Percentiles rank a stretch among this genome's conserved stretches.
phyloP scores from a whole-genome alignment of 768 basidiomycete species.

The Dioszegia crocea region DNA sequence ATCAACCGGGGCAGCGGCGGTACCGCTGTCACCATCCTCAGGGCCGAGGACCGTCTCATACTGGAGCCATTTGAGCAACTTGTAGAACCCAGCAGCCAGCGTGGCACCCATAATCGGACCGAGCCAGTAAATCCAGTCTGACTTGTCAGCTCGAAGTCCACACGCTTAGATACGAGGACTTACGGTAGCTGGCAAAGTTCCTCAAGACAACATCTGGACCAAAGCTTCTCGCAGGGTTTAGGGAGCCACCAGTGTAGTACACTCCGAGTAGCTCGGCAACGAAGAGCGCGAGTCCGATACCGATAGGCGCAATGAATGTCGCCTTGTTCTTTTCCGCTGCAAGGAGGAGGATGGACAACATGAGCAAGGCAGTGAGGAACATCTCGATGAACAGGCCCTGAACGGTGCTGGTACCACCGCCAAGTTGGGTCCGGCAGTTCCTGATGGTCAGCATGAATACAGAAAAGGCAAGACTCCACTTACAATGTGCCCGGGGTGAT shows the following conservation, averaged over 20 bases:
- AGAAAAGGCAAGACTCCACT: neutral
- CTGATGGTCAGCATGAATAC: neutral
- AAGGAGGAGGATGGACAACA: constrained; percentile 32
- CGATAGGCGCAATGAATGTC: constrained; percentile 53
- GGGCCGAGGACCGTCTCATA: constrained; percentile 49
- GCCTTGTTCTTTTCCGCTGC: constrained; percentile 52
- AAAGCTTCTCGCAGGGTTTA: constrained; percentile 47
- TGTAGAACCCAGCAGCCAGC: constrained; percentile 48
- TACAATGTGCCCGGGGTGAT: constrained; percentile 46
- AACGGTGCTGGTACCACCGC: constrained; percentile 41
- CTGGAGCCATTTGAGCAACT: constrained; percentile 46
- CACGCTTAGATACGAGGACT: too few species aligned
- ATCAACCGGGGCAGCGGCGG: too few species aligned
- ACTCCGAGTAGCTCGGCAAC: constrained; percentile 48
- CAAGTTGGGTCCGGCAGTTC: constrained; percentile 37
- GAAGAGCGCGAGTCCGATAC: constrained; percentile 51
- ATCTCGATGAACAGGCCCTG: constrained; percentile 51
- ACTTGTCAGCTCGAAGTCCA: too few species aligned
- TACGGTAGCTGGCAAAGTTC: constrained; percentile 34
- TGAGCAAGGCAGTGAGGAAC: constrained; percentile 48
- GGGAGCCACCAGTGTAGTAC: constrained; percentile 49
- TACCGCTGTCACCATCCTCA: constrained; percentile 12
- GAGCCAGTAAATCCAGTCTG: constrained; percentile 49
- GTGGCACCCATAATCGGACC: constrained; percentile 44
- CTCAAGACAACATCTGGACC: constrained; percentile 43